phyloP scores from a whole-genome alignment of 192 early-diverging fungal genomes.

The Linnemannia hyalina region DNA sequence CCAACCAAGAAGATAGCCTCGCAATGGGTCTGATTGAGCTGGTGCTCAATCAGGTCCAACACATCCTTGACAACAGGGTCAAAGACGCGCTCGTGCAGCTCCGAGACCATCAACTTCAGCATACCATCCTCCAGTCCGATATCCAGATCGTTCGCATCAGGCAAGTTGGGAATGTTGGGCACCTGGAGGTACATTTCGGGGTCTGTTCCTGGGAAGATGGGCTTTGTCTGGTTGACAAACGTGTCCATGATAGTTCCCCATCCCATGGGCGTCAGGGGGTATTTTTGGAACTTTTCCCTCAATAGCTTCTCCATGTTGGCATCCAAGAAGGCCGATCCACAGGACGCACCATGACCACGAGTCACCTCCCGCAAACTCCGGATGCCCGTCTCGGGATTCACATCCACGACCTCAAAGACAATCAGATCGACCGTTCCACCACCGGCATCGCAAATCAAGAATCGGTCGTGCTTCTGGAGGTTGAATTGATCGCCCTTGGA shows the following conservation, averaged over 20 bases:
- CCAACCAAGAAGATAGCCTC: conserved; percentile 64
- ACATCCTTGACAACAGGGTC: conserved; percentile 50
- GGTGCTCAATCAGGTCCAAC: conserved; percentile 51
- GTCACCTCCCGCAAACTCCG: conserved; percentile 65
- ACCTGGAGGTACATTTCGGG: conserved; percentile 57
- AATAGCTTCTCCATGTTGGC: conserved; percentile 60
- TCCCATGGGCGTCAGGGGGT: conserved; percentile 54
- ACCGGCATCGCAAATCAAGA: conserved; percentile 58
- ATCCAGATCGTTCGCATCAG: conserved; percentile 52
- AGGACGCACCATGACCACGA: conserved; percentile 62
- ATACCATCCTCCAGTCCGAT: conserved; percentile 55
- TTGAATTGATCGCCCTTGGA: conserved; percentile 64
- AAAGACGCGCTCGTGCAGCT: conserved; percentile 51
- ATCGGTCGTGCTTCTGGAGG: conserved; percentile 56
- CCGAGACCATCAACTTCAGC: conserved; percentile 55
- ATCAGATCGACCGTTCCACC: conserved; percentile 62
- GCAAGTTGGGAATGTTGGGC: conserved; percentile 54
- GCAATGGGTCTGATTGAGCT: conserved; percentile 48
- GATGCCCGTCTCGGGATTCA: conserved; percentile 47
- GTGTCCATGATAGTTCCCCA: conserved; percentile 61
- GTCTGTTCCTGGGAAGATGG: conserved; percentile 52
- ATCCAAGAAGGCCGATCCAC: conserved; percentile 62
- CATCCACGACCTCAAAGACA: conserved; percentile 60
- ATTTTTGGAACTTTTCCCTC: conserved; percentile 57
- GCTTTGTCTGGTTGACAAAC: conserved; percentile 60